A percentile compares a stretch with the other conserved stretches of the same genome.
Conservation (phyloP, 352 stramenopile genomes). For the Phytophthora quininea region DNA sequence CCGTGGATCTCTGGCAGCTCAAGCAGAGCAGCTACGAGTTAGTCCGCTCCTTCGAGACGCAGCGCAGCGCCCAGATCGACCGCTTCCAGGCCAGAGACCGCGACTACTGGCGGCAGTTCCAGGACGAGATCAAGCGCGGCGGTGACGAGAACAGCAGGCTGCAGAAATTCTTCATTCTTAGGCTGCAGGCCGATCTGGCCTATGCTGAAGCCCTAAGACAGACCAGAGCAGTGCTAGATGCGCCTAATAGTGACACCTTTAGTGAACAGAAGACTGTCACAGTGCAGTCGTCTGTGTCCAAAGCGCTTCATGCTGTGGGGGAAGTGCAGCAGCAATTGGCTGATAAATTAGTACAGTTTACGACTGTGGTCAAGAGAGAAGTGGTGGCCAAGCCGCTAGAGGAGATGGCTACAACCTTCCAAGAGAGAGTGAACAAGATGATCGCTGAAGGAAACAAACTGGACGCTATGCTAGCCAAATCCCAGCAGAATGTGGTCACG, state of each 20-base stretch:
- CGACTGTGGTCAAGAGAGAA: conserved; percentile 72
- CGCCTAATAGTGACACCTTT: conserved; percentile 15
- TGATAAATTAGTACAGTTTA: conserved; percentile 82
- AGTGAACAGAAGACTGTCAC: conserved; percentile 14
- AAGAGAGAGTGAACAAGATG: conserved; percentile 61
- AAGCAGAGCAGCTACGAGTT: conserved; percentile 62
- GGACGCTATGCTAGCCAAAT: conserved; percentile 58
- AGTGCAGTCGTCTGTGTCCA: conserved; percentile 62
- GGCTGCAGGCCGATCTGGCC: conserved; percentile 71
- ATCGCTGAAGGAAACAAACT: conserved; percentile 58
- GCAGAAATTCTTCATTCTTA: conserved; percentile 71
- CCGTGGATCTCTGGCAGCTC: conserved; percentile 58
- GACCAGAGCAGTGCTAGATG: conserved; percentile 64
- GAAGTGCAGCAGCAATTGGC: conserved; percentile 81
- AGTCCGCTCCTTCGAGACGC: conserved; percentile 70
- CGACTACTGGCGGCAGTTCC: conserved; percentile 81
- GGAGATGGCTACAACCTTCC: conserved; percentile 72
- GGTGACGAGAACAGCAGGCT: conserved; percentile 70
- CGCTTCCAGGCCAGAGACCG: conserved; percentile 68
- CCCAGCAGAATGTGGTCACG: conserved; percentile 62
- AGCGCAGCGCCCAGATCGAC: conserved; percentile 75
- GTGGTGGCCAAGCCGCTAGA: conserved; percentile 71
- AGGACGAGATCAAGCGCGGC: conserved; percentile 69
- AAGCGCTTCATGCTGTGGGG: conserved; percentile 62
- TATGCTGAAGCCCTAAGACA: conserved; percentile 76